Evolutionary conservation across 352 stramenopile genomes (phyloP), one percentile per base, ranked within the genome.

Genomic region (Phytophthora aleatoria): DNA sequence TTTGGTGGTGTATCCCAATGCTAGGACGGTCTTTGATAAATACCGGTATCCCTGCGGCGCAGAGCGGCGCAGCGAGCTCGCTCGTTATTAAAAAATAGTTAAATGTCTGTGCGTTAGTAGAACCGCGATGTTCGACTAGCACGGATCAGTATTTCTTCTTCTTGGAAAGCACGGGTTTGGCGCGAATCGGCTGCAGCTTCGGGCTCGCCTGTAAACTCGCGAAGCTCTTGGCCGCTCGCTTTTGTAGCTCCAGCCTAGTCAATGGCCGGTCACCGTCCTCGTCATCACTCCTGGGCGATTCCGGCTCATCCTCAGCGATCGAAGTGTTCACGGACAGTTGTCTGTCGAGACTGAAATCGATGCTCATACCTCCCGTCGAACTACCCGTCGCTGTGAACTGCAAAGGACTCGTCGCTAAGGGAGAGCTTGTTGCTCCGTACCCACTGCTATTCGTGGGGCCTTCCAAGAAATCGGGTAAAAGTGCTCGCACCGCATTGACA

Each of bases 211-310:
- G 79, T 36, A 90, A 55, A 12, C 62, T 67, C 0, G 80, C 81
- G 10, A 91, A 64, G 38, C 53, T 81, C 52, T 87, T 86, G 11
- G 71, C 78, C 2, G 81, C 81, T 50, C 74, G 76, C 51, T 76
- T 77, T 47, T 91, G 84, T 4, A 92, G 69, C 58, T 92, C 84
- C 1, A 74, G 51, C n/a, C 74, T 80, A 0, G 78, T 86, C 70
- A 92, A 80, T 31, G 81, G 78, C 0, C 79, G 80, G 44, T 91
- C 77, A 9, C 76, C 71, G 30, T 90, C 78, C 15, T 91, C 84
- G 3, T 91, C 84, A 51, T 91, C 84, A 48, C 77, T 89, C 12
- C 69, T 74, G 30, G 64, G 74, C 5, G 76, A 68, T 26, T 62
- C 56, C 0, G 45, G 52, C 3, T 87, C 76, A 33, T 89, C 79